Evolutionary conservation across 805 yeast species (phyloP), one percentile per base, ranked within the genome.

Genomic region (Maudiozyma pseudohumilis): DNA sequence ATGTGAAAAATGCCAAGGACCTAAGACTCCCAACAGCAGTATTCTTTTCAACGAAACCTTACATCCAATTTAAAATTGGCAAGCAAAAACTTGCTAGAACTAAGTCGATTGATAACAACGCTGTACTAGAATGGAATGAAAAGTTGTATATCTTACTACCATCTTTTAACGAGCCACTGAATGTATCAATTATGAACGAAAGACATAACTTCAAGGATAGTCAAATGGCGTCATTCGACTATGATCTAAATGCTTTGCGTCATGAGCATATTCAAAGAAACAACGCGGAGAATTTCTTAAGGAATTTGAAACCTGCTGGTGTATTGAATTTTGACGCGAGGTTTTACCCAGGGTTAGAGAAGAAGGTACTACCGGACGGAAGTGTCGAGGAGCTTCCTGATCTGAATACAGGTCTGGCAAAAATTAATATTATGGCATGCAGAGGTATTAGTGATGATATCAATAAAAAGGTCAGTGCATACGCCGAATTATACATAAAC

Each of bases 351-450:
- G 77, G 89, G 9, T 60, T 85, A 39, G 63, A 63, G 38, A 56
- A 60, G 69, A 73, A 59, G 68, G 75, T 39, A 59, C 66, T 45
- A 63, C 71, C 82, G 2, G 95, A 87, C 58, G 95, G 95, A 32
- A 81, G 88, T 3, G 66, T 71, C 39, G 77, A 76, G 44, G 85
- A 94, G 28, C 82, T 92, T 28, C 95, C 95, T 31, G 95, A 85
- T 45, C 72, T 84, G 56, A 88, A 87, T 62, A 85, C 96, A n/a
- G 97, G 97, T 68, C 77, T 92, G 47, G 74, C 79, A 18, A 69
- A 76, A 50, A 64, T 56, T n/a, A 34, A 32, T 17, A 34, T 88
- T 48, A 78, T 75, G 42, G 52, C 49, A 21, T 48, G 48, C 23
- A 32, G 45, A 18, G 55, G 48, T 13, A 38, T 58, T 29, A 21